A percentile compares a stretch with the other conserved stretches of the same genome.
These are phyloP conservation scores for Albugo candida DNA, from an alignment of 352 stramenopile species.

Conservation along the genomic window DNA sequence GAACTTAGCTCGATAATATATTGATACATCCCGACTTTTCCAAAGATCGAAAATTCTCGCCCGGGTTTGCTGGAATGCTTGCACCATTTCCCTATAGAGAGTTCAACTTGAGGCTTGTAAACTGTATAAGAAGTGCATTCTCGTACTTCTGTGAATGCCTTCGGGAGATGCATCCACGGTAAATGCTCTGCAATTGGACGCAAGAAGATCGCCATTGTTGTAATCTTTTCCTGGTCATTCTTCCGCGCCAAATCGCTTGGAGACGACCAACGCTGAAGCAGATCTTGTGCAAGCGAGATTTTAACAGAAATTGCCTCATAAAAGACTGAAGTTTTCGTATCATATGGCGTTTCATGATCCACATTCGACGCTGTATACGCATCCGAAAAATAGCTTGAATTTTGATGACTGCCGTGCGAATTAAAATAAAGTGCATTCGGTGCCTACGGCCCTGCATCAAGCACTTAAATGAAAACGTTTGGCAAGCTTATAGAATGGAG, in stretches of 20 bases:
- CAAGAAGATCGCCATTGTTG: conserved; percentile 36
- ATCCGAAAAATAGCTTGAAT: conserved; percentile 14
- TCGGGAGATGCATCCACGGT: conserved; percentile 35
- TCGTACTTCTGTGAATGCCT: conserved; percentile 30
- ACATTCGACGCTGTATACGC: conserved; percentile 12
- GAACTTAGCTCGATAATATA: conserved; percentile 65
- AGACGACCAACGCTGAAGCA: conserved; percentile 28
- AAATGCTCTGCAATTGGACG: conserved; percentile 38
- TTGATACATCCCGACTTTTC: conserved; percentile 33
- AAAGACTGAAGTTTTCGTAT: conserved; percentile 23
- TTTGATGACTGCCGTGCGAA: not conserved
- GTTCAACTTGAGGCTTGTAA: not conserved
- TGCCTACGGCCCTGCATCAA: conserved; percentile 1
- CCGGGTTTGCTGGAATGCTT: conserved; percentile 29
- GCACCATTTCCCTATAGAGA: conserved; percentile 27
- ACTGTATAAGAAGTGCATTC: not conserved
- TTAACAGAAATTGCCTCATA: conserved; percentile 22
- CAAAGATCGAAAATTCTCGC: conserved; percentile 50
- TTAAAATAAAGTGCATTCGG: not conserved
- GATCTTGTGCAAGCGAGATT: conserved; percentile 21
- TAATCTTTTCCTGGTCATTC: conserved; percentile 39
- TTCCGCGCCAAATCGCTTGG: conserved; percentile 44
- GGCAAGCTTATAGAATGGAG: not conserved
- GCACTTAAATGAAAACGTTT: not conserved
- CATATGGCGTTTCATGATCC: conserved; percentile 11